Conservation (phyloP, 768 basidiomycete genomes). For the Suillus subalutaceus region DNA sequence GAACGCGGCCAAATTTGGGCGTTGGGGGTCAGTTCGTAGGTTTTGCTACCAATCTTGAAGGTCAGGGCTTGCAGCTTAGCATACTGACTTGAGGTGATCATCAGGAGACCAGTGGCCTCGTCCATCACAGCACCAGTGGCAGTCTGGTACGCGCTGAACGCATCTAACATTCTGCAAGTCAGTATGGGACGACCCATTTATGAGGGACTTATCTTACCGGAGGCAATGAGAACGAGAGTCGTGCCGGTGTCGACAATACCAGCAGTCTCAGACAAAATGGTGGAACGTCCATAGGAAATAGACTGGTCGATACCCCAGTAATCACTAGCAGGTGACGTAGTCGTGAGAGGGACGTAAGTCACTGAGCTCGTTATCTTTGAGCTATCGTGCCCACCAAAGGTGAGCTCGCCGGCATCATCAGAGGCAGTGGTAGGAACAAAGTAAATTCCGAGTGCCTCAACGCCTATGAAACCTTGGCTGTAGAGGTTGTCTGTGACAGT, state of each 20-base stretch:
- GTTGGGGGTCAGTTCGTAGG: slow-evolving; percentile 27
- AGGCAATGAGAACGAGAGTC: slow-evolving; percentile 26
- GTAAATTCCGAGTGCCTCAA: slow-evolving; percentile 35
- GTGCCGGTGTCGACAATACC: slow-evolving; percentile 39
- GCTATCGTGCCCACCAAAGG: slow-evolving; percentile 30
- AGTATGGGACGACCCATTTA: slow-evolving; percentile 8
- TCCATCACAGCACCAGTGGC: slow-evolving; percentile 33
- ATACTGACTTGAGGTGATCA: slow-evolving; percentile 29
- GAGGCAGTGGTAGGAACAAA: slow-evolving; percentile 29
- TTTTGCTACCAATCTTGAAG: slow-evolving; percentile 27
- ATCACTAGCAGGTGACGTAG: slow-evolving; percentile 20
- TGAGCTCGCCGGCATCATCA: slow-evolving; percentile 26
- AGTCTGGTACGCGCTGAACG: slow-evolving; percentile 23
- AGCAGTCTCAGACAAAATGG: slow-evolving; percentile 26
- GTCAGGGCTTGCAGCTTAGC: slow-evolving; percentile 25
- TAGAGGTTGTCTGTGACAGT: slow-evolving; percentile 41
- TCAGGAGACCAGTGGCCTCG: slow-evolving; percentile 31
- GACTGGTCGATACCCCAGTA: slow-evolving; percentile 38
- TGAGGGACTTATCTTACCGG: slow-evolving; percentile 15
- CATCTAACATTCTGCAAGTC: slow-evolving; percentile 18
- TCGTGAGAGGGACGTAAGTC: slow-evolving; percentile 28
- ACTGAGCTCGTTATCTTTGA: slow-evolving; percentile 17
- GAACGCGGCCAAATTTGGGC: slow-evolving; percentile 40
- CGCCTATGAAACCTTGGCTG: slow-evolving; percentile 29
- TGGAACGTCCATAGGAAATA: slow-evolving; percentile 28